Evolutionary conservation across 2,329 filamentous ascomycete genomes (phyloP), one percentile per base, ranked within the genome.

Genomic region (Cadophora sp.): DNA sequence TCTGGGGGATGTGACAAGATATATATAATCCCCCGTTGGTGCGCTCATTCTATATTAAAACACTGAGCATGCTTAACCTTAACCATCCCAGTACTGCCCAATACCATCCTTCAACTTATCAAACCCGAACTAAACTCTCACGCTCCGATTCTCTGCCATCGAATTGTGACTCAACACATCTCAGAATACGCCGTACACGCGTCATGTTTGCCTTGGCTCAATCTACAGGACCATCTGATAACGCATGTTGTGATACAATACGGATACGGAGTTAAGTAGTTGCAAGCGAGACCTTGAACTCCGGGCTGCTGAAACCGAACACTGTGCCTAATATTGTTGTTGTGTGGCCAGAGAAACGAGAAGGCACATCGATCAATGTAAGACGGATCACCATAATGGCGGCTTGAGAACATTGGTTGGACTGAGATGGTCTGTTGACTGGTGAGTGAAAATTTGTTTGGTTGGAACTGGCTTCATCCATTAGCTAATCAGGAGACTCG

Each of bases 261-360:
- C 55, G 55, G 55, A 59, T 59, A 59, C 55, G 55, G 55, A 59
- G 55, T 59, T 59, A n/a, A 43, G 37, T 34, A 4, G 11, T 4
- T 43, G 37, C 14, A 43, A 31, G 26, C 26, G 24, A 53, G 26
- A 53, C n/a, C 2, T 19, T 29, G 50, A 53, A 53, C 50, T 19
- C 50, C 50, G 50, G 1, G 1, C 24, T 51, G 37, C n/a, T n/a
- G n/a, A n/a, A n/a, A n/a, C n/a, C n/a, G n/a, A n/a, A n/a, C n/a
- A n/a, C n/a, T n/a, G n/a, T n/a, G n/a, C n/a, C n/a, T n/a, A n/a
- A n/a, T n/a, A n/a, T n/a, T n/a, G n/a, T n/a, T n/a, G n/a, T n/a
- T n/a, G n/a, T n/a, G n/a, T n/a, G n/a, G n/a, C n/a, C n/a, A n/a
- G n/a, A n/a, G n/a, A n/a, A n/a, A n/a, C n/a, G n/a, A n/a, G n/a